Conservation (phyloP, 2,329 filamentous ascomycete species). For the Fusarium compactum region DNA sequence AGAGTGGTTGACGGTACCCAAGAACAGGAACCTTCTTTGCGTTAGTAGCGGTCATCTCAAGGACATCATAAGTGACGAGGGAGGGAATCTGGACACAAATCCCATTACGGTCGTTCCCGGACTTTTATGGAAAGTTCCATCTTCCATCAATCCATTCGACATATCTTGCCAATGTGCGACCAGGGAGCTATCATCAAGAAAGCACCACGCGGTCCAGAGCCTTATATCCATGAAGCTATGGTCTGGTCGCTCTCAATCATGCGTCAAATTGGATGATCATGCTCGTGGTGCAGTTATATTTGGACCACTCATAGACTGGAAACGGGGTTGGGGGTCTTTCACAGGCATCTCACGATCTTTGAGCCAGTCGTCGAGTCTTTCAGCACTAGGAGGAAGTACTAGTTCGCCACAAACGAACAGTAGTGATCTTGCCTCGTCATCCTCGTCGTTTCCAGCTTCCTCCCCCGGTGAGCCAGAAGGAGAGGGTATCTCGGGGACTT, state of each 20-base stretch:
- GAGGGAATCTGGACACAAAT: not conserved
- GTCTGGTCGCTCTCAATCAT: fast-evolving
- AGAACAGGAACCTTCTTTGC: not conserved
- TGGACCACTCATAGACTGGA: not conserved
- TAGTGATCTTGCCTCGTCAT: not conserved
- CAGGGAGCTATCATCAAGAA: not conserved
- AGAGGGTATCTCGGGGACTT: fast-evolving
- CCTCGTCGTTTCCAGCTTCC: not conserved
- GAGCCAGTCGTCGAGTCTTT: not conserved
- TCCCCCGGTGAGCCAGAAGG: not conserved
- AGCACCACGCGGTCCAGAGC: not conserved
- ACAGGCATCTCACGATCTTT: fast-evolving
- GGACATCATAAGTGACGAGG: not conserved
- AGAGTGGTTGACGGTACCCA: not conserved
- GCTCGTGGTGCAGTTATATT: not conserved
- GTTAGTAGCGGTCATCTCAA: not conserved
- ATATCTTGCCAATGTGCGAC: not conserved
- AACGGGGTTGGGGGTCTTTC: fast-evolving
- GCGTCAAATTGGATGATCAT: not conserved
- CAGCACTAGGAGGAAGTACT: not conserved
- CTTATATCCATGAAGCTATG: fast-evolving
- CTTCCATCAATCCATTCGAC: not conserved
- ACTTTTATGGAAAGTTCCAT: not conserved
- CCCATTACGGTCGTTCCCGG: fast-evolving
- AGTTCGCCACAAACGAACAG: fast-evolving